Conservation (phyloP, 768 basidiomycete species). For the Royoungia palumana region DNA sequence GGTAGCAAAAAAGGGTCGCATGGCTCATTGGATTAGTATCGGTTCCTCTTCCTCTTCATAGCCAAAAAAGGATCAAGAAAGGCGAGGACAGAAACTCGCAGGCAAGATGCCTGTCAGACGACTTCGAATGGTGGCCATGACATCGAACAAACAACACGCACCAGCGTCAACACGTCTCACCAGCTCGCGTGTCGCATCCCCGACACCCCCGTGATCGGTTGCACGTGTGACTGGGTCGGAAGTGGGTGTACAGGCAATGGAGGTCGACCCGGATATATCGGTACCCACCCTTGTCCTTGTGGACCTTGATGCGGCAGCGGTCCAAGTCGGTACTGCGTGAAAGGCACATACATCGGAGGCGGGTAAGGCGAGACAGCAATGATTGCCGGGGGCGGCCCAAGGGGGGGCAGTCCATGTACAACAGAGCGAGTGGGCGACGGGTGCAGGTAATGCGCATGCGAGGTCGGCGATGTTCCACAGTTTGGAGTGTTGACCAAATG, state of each 20-base stretch:
- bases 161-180: conserved; percentile 14
- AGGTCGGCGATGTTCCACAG: conserved; percentile 2
- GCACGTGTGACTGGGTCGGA: conserved; percentile 7
- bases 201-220: conserved; percentile 19
- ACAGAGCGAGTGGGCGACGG: conserved; percentile 11
- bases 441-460: conserved; percentile 1
- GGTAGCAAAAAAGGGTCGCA: neutral
- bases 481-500: neutral
- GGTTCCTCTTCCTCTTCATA: neutral
- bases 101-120: neutral
- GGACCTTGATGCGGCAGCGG: conserved; percentile 13
- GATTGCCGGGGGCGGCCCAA: conserved; percentile 14
- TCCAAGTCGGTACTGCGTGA: conserved; percentile 16
- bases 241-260: conserved; percentile 17
- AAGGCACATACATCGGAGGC: conserved; percentile 22
- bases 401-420: conserved; percentile 5
- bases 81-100: neutral
- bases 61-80: conserved; percentile 20
- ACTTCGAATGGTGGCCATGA: neutral
- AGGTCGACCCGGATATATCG: conserved; percentile 20
- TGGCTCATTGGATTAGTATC: conserved; percentile 18
- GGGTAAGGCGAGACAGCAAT: conserved; percentile 17
- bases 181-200: conserved; percentile 27
- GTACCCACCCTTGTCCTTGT: conserved; percentile 22
- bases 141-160: neutral